Percentiles rank a stretch among this genome's conserved stretches.
Evolutionary conservation across 225 moss, liverwort and hornwort species (phyloP).

Genomic region (Asterella californica): DNA sequence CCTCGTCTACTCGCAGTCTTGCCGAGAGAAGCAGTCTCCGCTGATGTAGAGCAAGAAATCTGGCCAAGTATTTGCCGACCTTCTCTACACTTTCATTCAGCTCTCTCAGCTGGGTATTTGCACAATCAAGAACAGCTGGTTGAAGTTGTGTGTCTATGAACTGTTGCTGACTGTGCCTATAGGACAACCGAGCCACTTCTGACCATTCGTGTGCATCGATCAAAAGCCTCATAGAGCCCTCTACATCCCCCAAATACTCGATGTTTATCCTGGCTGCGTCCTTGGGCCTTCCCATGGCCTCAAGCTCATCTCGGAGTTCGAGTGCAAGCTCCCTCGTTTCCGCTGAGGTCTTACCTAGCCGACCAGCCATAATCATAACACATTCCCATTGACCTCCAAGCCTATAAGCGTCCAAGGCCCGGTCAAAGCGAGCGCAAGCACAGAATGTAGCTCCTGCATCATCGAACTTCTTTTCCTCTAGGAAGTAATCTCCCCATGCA

Average conservation of each 20-base stretch:
- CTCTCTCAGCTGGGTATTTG: constrained; percentile 57
- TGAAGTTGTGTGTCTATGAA: constrained; percentile 55
- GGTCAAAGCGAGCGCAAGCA: constrained; percentile 62
- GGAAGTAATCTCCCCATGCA: constrained; percentile 90
- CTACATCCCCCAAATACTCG: constrained; percentile 76
- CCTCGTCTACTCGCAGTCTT: constrained; percentile 68
- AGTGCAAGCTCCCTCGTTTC: constrained; percentile 52
- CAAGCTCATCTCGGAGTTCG: constrained; percentile 85
- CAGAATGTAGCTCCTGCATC: constrained; percentile 90
- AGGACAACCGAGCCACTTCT: constrained; percentile 76
- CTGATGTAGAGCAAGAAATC: constrained; percentile 75
- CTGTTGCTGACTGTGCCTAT: constrained; percentile 54
- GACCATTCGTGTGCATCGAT: constrained; percentile 92
- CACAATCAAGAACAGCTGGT: constrained; percentile 72
- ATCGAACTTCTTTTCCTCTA: constrained; percentile 67
- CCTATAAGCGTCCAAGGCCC: constrained; percentile 68
- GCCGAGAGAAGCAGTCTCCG: constrained; percentile 70
- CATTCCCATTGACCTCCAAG: constrained; percentile 86
- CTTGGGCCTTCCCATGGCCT: constrained; percentile 90
- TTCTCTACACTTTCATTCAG: constrained; percentile 79
- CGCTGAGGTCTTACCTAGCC: constrained; percentile 44
- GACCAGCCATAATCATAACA: constrained; percentile 81
- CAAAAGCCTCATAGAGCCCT: constrained; percentile 70
- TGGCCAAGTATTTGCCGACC: constrained; percentile 70
- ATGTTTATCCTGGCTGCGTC: constrained; percentile 80